Percentiles rank a stretch among this genome's conserved stretches.
These are phyloP conservation scores for Bryum argenteum DNA, from an alignment of 225 moss, liverwort and hornwort genomes.

Conservation along the genomic window DNA sequence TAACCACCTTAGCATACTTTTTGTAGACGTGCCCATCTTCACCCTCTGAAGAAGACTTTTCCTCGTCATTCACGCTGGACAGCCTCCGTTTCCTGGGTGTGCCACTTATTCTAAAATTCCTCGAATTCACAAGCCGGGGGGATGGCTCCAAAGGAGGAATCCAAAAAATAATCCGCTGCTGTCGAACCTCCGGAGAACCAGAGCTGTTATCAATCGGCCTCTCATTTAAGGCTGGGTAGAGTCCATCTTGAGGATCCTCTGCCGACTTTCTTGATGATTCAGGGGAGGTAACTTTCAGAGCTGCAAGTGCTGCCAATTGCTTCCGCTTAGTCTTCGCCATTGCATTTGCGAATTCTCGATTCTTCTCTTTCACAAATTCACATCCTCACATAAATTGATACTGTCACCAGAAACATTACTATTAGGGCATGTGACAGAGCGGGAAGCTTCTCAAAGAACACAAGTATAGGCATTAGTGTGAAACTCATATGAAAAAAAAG, in stretches of 20 bases:
- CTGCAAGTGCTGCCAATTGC: slow-evolving; percentile 63
- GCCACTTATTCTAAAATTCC: slow-evolving; percentile 34
- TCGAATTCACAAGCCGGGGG: slow-evolving; percentile 40
- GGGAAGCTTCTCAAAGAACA: not conserved
- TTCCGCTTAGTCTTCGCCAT: slow-evolving; percentile 73
- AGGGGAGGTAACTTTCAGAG: slow-evolving; percentile 41
- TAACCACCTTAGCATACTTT: slow-evolving; percentile 52
- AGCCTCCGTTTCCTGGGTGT: slow-evolving; percentile 46
- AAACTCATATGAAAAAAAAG: not conserved
- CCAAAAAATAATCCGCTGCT: slow-evolving; percentile 61
- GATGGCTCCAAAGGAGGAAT: slow-evolving; percentile 52
- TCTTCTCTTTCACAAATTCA: slow-evolving; percentile 26
- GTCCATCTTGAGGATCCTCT: slow-evolving; percentile 29
- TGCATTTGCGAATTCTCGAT: slow-evolving; percentile 22
- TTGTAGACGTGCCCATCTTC: slow-evolving; percentile 44
- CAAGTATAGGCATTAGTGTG: not conserved
- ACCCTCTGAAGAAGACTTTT: slow-evolving; percentile 37
- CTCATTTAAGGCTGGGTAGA: slow-evolving; percentile 23
- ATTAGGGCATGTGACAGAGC: slow-evolving; percentile 17
- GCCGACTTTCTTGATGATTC: slow-evolving; percentile 22
- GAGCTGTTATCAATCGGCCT: slow-evolving; percentile 23
- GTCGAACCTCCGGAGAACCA: slow-evolving; percentile 44
- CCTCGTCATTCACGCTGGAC: slow-evolving; percentile 36
- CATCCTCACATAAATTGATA: slow-evolving; percentile 19
- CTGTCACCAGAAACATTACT: slow-evolving; percentile 20